Percentiles rank a stretch among this genome's conserved stretches.
Conservation (phyloP, 2,329 filamentous ascomycete species). For the Sclerotinia borealis region DNA sequence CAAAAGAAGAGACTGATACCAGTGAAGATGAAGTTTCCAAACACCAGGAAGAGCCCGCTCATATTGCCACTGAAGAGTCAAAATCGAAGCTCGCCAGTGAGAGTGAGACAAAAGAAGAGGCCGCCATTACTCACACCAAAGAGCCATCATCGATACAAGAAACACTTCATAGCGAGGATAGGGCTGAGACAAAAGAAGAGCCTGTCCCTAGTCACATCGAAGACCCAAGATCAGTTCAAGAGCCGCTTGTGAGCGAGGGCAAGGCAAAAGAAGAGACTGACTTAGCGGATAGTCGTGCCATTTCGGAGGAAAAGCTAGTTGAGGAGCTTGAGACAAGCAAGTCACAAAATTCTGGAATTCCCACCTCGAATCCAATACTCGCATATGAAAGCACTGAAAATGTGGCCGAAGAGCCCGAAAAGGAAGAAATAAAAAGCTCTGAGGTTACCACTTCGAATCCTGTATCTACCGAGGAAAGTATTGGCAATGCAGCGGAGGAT, state of each 20-base stretch:
- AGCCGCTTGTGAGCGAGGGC: not conserved
- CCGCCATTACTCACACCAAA: not conserved
- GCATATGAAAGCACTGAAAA: not conserved
- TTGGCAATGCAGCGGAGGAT: not conserved
- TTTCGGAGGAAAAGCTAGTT: not conserved
- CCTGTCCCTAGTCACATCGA: not conserved
- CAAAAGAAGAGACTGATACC: not conserved
- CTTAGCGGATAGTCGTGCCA: not conserved
- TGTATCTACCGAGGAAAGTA: not conserved
- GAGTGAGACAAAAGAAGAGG: too few relatives aligned
- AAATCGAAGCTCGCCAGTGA: too few relatives aligned
- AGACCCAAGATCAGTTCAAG: not conserved
- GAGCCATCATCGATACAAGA: not conserved
- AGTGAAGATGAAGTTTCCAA: not conserved
- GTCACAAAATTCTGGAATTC: not conserved
- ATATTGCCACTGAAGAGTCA: not conserved
- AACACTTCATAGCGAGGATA: not conserved
- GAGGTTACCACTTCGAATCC: not conserved
- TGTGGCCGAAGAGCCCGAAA: not conserved
- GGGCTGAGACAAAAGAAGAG: not conserved
- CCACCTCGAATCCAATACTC: not conserved
- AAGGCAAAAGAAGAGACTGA: not conserved
- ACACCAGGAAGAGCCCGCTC: not conserved
- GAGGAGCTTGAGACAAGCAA: not conserved
- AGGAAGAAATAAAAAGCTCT: not conserved